These are phyloP conservation scores for Pseudonitzschia delicatissima DNA, from an alignment of 108 stramenopile genomes.

Conservation along the genomic window DNA sequence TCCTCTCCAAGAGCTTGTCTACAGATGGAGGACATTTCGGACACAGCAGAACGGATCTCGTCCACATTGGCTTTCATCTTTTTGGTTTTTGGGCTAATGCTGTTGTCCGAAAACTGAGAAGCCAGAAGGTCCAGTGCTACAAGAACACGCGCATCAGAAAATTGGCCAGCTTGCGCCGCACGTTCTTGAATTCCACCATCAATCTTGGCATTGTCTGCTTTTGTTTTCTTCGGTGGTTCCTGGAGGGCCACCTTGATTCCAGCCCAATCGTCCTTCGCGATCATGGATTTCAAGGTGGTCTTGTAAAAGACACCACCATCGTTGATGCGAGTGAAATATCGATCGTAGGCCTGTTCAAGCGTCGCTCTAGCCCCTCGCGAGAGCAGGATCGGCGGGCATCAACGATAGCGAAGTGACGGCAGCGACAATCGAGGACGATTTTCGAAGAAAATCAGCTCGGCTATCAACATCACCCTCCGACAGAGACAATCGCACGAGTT, in stretches of 20 bases:
- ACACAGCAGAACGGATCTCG: slow-evolving; percentile 45
- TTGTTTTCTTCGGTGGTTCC: slow-evolving; percentile 73
- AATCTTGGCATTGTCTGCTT: slow-evolving; percentile 61
- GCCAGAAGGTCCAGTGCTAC: slow-evolving; percentile 70
- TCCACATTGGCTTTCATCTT: slow-evolving; percentile 67
- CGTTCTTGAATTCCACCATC: slow-evolving; percentile 77
- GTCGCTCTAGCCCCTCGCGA: slow-evolving; percentile 71
- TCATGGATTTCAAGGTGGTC: slow-evolving; percentile 41
- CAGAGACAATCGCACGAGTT: background rate
- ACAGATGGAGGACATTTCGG: slow-evolving; percentile 53
- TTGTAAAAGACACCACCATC: slow-evolving; percentile 77
- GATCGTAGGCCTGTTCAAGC: slow-evolving; percentile 71
- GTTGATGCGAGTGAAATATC: slow-evolving; percentile 70
- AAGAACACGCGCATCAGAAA: slow-evolving; percentile 71
- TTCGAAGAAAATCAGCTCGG: slow-evolving; percentile 39
- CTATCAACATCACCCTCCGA: background rate
- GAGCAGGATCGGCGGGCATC: slow-evolving; percentile 33
- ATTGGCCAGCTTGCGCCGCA: slow-evolving; percentile 72
- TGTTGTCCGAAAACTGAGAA: slow-evolving; percentile 73
- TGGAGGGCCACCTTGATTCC: slow-evolving; percentile 54
- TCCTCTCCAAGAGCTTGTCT: slow-evolving; percentile 67
- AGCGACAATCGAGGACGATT: slow-evolving; percentile 22
- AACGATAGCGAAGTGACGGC: slow-evolving; percentile 18
- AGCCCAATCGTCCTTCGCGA: slow-evolving; percentile 62
- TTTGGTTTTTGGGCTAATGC: slow-evolving; percentile 72